These are phyloP conservation scores for Chrysanthemum makinoi DNA, from an alignment of 129 eudicot genomes.

Conservation along the genomic window DNA sequence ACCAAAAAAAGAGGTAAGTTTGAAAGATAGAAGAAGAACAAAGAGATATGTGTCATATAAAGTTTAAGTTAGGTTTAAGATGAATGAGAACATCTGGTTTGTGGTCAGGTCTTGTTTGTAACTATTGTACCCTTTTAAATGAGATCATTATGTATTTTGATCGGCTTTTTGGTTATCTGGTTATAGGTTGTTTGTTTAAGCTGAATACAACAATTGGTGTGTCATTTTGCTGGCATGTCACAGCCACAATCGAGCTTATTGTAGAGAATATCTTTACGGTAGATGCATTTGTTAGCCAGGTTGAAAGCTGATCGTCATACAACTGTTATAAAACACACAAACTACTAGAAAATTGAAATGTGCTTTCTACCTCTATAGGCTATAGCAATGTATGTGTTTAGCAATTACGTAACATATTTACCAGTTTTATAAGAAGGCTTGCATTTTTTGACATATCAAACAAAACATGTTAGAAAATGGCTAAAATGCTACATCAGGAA, in stretches of 20 bases:
- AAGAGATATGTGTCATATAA: constrained; percentile 31
- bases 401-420: too few species aligned
- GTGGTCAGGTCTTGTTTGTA: constrained; percentile 18
- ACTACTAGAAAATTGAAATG: too few species aligned
- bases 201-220: not conserved
- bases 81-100: constrained; percentile 28
- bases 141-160: constrained; percentile 9
- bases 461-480: too few species aligned
- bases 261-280: not conserved
- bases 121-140: constrained; percentile 26
- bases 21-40: constrained; percentile 26
- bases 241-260: not conserved
- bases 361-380: too few species aligned
- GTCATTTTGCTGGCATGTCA: not conserved
- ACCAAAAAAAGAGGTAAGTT: constrained; percentile 3
- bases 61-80: constrained; percentile 26
- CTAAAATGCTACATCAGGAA: too few species aligned
- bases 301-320: too few species aligned
- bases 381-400: too few species aligned
- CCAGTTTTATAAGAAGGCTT: too few species aligned
- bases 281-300: too few species aligned
- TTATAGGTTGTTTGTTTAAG: not conserved
- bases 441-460: too few species aligned
- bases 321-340: too few species aligned
- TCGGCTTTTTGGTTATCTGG: not conserved